Conservation (phyloP, 1,284 basidiomycete genomes). For the Irpex sp. region DNA sequence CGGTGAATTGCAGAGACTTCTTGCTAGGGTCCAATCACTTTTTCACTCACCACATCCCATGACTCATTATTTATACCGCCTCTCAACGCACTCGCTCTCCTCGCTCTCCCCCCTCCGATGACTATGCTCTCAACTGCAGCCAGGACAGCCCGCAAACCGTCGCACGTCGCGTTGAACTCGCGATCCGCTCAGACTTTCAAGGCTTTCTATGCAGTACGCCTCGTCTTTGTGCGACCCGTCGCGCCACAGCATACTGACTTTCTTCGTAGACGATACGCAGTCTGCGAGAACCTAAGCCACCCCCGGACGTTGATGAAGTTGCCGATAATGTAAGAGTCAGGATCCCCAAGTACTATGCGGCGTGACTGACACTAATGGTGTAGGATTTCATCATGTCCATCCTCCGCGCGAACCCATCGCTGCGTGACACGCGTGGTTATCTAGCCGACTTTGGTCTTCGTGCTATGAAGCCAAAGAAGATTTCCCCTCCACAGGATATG, state of each 20-base stretch:
- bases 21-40: constrained; percentile 1
- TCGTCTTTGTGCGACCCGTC: neutral
- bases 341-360: neutral
- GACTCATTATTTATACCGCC: constrained; percentile 17
- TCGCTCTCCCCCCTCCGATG: constrained; percentile 8
- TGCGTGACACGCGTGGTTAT: constrained; percentile 88
- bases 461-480: constrained; percentile 26
- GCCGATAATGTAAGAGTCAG: constrained; percentile 44
- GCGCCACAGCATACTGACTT: constrained; percentile 8
- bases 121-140: constrained; percentile 13
- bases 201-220: constrained; percentile 60
- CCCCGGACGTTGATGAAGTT: constrained; percentile 40
- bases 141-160: constrained; percentile 4
- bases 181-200: constrained; percentile 40
- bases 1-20: neutral
- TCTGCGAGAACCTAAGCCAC: constrained; percentile 29
- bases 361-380: constrained; percentile 9
- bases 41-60: constrained; percentile 13
- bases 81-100: neutral
- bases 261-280: constrained; percentile 44
- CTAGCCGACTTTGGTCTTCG: constrained; percentile 79
- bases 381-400: constrained; percentile 98
- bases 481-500: constrained; percentile 13
- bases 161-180: constrained; percentile 13
- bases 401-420: constrained; percentile 88